Conservation (phyloP, 2,329 filamentous ascomycete genomes). For the Paracorniculantispora psalliotae region DNA sequence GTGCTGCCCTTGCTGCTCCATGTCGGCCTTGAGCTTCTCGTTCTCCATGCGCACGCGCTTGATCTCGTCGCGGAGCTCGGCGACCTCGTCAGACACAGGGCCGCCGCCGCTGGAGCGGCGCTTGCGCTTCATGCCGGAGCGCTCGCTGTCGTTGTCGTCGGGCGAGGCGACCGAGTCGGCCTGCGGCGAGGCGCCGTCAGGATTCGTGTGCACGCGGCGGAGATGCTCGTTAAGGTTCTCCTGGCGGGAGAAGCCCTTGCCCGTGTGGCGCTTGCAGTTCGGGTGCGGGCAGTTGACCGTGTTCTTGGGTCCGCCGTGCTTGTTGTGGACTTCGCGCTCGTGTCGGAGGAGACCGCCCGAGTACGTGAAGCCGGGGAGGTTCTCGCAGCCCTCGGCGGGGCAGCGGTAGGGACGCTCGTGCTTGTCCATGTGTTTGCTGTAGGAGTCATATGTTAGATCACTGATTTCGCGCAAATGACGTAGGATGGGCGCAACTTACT, state of each 20-base stretch:
- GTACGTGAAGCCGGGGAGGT: constrained; percentile 91
- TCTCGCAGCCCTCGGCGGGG: constrained; percentile 75
- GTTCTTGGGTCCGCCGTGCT: constrained; percentile 84
- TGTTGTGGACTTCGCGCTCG: constrained; percentile 88
- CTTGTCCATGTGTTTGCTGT: constrained; percentile 96
- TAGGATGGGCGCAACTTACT: constrained; percentile 54
- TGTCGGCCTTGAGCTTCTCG: constrained; percentile 49
- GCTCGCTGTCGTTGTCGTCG: constrained; percentile 45
- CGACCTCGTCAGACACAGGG: constrained; percentile 37
- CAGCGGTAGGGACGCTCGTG: constrained; percentile 93
- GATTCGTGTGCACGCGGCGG: constrained; percentile 73
- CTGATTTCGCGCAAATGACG: background rate
- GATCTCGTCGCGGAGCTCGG: constrained; percentile 57
- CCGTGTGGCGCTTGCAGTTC: constrained; percentile 84
- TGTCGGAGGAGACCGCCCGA: constrained; percentile 84
- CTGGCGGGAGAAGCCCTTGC: constrained; percentile 85
- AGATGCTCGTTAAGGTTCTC: constrained; percentile 94
- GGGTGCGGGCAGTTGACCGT: constrained; percentile 78
- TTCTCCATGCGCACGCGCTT: constrained; percentile 64
- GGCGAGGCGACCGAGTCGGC: constrained; percentile 23
- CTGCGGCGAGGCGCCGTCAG: constrained; percentile 31
- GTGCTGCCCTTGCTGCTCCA: constrained; percentile 45
- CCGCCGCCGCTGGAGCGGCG: constrained; percentile 28
- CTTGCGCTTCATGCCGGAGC: constrained; percentile 45
- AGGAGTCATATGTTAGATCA: background rate